Base-by-base conservation (phyloP, 495 filamentous ascomycete species). In the Penicillium pancosmium region DNA sequence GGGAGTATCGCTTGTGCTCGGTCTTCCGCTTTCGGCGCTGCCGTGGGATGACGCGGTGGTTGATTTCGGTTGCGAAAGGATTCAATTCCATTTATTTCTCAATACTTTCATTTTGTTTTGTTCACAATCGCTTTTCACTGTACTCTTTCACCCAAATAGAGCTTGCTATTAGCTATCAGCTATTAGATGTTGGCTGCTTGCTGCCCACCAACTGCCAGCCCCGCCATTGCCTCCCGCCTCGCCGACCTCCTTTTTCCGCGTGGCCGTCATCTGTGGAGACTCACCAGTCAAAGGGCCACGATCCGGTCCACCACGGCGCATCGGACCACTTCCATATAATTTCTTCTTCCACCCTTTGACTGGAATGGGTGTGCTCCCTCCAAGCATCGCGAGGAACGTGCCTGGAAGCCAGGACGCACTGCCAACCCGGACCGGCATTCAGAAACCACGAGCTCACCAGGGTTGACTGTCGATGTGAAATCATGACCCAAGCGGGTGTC, bases 401-500 rank as follows among this genome's bases (percentile, higher is more conserved):
- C 55, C 47, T 59, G 56, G 57, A 56, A 55, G 46, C 21, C 18
- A 60, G 54, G 49, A 46, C 23, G 34, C 36, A 49, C 48, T 48
- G 47, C 49, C 56, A 51, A 31, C 51, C 41, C 47, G 57, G 44
- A 61, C 19, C 33, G 54, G 48, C 51, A 58, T 48, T n/a, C 35
- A 21, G 55, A 56, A 18, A 44, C 25, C 23, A 53, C 35, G 36
- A 57, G 50, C 57, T 60, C 34, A 47, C 35, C 55, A 54, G 60
- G 44, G 48, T 52, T 50, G 50, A 23, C 38, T 53, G 62, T 64
- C 62, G 54, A 67, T 69, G 59, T 62, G 62, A 67, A 68, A 72
- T 63, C 55, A 73, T 73, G 70, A 55, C 68, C 56, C 57, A 66
- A 43, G 55, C 60, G 48, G 59, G 58, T 62, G 64, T 61, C 56